Percentiles rank a stretch among this genome's conserved stretches.
phyloP scores from a whole-genome alignment of 2,329 filamentous ascomycete genomes.

The Nemania serpens region DNA sequence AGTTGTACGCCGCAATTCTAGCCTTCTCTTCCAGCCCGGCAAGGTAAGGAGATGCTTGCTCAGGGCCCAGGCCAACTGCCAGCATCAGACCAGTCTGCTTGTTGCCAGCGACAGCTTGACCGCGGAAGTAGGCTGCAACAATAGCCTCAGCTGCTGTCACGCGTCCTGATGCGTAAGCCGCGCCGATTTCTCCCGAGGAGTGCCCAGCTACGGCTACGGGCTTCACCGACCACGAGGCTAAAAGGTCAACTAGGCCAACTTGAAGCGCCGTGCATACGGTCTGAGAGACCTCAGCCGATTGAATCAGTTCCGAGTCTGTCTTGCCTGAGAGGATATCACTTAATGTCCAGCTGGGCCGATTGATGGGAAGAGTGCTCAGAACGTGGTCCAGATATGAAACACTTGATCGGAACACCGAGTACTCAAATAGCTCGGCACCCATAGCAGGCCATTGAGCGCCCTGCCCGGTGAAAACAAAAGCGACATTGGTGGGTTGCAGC shows the following conservation, averaged over 20 bases:
- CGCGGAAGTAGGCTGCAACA: slow-evolving; percentile 28
- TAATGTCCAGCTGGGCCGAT: slow-evolving; percentile 20
- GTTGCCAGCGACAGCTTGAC: slow-evolving; percentile 6
- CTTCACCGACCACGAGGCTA: slow-evolving; percentile 38
- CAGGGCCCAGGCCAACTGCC: slow-evolving; percentile 21
- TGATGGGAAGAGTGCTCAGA: not conserved
- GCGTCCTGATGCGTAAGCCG: slow-evolving; percentile 37
- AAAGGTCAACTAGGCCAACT: slow-evolving; percentile 44
- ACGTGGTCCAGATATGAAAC: slow-evolving; percentile 28
- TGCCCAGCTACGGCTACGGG: slow-evolving; percentile 47
- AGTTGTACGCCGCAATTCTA: slow-evolving; percentile 33
- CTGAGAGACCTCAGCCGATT: slow-evolving; percentile 37
- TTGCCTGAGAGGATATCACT: slow-evolving; percentile 2
- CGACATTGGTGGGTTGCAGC: not conserved
- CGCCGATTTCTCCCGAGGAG: slow-evolving; percentile 41
- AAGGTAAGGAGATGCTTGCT: slow-evolving; percentile 6
- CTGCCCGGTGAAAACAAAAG: slow-evolving; percentile 36
- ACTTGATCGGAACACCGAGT: slow-evolving; percentile 8
- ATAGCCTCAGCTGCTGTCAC: slow-evolving; percentile 28
- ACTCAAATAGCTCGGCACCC: slow-evolving; percentile 30
- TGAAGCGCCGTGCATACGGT: slow-evolving; percentile 42
- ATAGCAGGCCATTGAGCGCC: slow-evolving; percentile 42
- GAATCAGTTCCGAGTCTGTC: not conserved
- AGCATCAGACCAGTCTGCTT: slow-evolving; percentile 21
- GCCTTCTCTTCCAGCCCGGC: not conserved